Evolutionary conservation across 1,139 yeast genomes (phyloP), one percentile per base, ranked within the genome.

Genomic region (Yamadazyma siamensis): DNA sequence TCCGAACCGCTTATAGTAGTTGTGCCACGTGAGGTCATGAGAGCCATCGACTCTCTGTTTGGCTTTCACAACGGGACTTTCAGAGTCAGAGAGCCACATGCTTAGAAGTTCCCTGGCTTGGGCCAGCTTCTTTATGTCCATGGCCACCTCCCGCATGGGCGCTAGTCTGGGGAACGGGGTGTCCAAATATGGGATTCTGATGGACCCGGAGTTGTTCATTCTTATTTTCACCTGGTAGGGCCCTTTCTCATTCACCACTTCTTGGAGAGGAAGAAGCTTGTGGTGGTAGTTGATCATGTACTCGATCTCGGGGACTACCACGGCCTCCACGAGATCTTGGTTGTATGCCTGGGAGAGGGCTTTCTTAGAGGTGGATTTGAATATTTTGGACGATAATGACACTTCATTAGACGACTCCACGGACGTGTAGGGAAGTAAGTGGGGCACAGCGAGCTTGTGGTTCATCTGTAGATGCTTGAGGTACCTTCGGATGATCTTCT

Each of bases 241-340:
- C 0, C 75, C 75, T 31, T 54, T 58, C 11, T 52, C 50, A 27
- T 56, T 53, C 10, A 65, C 53, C 0, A 48, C 47, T 1, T 35
- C 15, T 13, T 41, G 36, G 8, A 55, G 34, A 12, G 41, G 30
- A 4, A 48, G 43, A 15, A 65, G 38, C 25, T 47, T 49, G 26
- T 60, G 56, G 22, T 43, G 34, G 29, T 48, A 43, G 38, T 67
- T 67, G 28, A 66, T 50, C 28, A 57, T 61, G 39, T 52, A 57
- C 37, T 59, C 71, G 11, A 68, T 25, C 10, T 54, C 55, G 0
- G 72, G 71, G 21, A 53, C 56, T n/a, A 66, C 26, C 3, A 68
- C 49, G 2, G 61, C 44, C 11, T 62, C 57, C 5, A 68, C 44
- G 25, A 61, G 56, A 15, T 53, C 58, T 38, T 41, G 32, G 36